These are phyloP conservation scores for Diaporthe citri DNA, from an alignment of 2,329 filamentous ascomycete species.

Conservation along the genomic window DNA sequence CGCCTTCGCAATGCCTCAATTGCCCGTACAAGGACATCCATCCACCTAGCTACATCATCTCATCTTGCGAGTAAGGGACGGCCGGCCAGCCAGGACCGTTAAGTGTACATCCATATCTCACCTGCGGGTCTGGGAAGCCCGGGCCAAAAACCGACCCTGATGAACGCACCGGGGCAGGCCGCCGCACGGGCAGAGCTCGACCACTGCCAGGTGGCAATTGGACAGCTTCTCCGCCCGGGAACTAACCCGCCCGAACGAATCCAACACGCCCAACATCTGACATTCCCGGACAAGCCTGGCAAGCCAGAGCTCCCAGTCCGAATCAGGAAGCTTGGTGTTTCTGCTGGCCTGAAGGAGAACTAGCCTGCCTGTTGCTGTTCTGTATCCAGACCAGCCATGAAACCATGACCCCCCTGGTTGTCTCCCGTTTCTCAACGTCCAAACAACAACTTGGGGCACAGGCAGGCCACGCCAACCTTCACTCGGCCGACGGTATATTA, in stretches of 20 bases:
- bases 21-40: neutral
- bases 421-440: conserved; percentile 15
- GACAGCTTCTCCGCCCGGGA: conserved; percentile 16
- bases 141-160: conserved; percentile 23
- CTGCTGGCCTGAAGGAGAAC: conserved; percentile 30
- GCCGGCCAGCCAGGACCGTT: neutral
- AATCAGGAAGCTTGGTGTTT: conserved; percentile 27
- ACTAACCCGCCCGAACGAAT: conserved; percentile 30
- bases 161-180: conserved; percentile 11
- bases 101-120: conserved; percentile 1
- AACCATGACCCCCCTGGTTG: neutral
- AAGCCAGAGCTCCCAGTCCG: conserved; percentile 21
- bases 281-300: conserved; percentile 16
- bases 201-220: conserved; percentile 10
- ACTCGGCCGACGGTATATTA: conserved; percentile 26
- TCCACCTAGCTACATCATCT: conserved; percentile 1
- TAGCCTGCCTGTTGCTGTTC: neutral
- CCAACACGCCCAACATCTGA: conserved; percentile 29
- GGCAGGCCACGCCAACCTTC: conserved; percentile 21
- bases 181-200: conserved; percentile 4
- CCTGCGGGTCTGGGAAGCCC: conserved; percentile 22
- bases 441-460: neutral
- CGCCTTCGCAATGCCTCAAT: conserved; percentile 14
- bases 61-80: conserved; percentile 12
- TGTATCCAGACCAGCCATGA: conserved; percentile 28